Evolutionary conservation across 495 filamentous ascomycete species (phyloP).

Genomic region (Lasiosphaeria hispida): DNA sequence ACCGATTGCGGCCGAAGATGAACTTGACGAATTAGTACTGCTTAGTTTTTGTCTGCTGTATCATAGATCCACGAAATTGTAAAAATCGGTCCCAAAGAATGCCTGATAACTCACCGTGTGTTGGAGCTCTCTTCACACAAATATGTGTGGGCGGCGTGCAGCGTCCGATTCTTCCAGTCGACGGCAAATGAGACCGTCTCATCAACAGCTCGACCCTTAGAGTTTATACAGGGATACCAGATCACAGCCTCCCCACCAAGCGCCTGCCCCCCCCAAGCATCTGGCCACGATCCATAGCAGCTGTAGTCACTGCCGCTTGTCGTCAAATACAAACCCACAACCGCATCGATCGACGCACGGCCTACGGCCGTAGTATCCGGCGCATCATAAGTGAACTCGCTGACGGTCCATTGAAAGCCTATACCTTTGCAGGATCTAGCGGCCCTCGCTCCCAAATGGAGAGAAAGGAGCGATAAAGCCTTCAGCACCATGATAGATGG

Average conservation of each 20-base stretch:
- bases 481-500: too few species aligned
- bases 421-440: too few species aligned
- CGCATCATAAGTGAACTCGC: conserved; percentile 4
- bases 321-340: conserved; percentile 2
- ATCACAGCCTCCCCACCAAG: not conserved
- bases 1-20: not conserved
- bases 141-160: not conserved
- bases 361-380: not conserved
- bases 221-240: conserved; percentile 1
- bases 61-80: too few species aligned
- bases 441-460: too few species aligned
- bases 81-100: not conserved
- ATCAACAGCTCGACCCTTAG: not conserved
- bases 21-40: not conserved
- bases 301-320: not conserved
- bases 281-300: conserved; percentile 3
- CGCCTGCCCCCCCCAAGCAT: not conserved
- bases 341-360: not conserved
- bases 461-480: too few species aligned
- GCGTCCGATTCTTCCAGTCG: not conserved
- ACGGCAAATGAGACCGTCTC: conserved; percentile 2
- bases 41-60: not conserved
- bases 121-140: not conserved
- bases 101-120: not conserved
- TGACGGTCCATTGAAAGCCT: not conserved